Percentiles rank a stretch among this genome's conserved stretches.
Evolutionary conservation across 1,139 yeast species (phyloP).

Genomic region (Suhomyces maxii): DNA sequence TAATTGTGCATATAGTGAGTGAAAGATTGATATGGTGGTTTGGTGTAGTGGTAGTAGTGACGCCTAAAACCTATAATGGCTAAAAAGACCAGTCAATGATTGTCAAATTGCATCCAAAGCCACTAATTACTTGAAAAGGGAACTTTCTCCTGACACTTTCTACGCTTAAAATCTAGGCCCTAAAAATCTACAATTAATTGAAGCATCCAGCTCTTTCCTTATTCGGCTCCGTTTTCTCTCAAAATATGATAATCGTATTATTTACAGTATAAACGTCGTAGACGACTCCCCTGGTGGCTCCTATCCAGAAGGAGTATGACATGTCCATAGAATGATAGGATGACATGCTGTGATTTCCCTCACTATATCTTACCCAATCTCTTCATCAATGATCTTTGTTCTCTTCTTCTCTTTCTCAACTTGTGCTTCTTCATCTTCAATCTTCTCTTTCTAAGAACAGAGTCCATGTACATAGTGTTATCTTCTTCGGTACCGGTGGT

Average conservation of each 20-base stretch:
- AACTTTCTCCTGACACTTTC: too few relatives aligned
- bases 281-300: not conserved
- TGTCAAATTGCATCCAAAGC: too few relatives aligned
- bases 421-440: constrained; percentile 75
- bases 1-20: too few relatives aligned
- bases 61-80: too few relatives aligned
- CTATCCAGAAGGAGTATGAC: not conserved
- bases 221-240: too few relatives aligned
- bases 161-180: too few relatives aligned
- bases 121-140: too few relatives aligned
- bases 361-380: constrained; percentile 48
- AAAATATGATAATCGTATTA: not conserved
- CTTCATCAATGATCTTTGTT: constrained; percentile 57
- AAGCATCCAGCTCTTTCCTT: too few relatives aligned
- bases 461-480: constrained; percentile 47
- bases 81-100: too few relatives aligned
- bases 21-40: too few relatives aligned
- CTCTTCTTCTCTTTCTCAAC: constrained; percentile 70
- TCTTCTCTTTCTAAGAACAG: constrained; percentile 67
- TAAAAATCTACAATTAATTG: too few relatives aligned
- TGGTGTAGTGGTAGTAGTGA: too few relatives aligned
- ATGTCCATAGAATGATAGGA: not conserved
- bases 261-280: not conserved
- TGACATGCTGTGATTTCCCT: not conserved
- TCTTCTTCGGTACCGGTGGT: constrained; percentile 7